Conservation (phyloP, 2,329 filamentous ascomycete genomes). For the Teratosphaeria pseudoeucalypti region DNA sequence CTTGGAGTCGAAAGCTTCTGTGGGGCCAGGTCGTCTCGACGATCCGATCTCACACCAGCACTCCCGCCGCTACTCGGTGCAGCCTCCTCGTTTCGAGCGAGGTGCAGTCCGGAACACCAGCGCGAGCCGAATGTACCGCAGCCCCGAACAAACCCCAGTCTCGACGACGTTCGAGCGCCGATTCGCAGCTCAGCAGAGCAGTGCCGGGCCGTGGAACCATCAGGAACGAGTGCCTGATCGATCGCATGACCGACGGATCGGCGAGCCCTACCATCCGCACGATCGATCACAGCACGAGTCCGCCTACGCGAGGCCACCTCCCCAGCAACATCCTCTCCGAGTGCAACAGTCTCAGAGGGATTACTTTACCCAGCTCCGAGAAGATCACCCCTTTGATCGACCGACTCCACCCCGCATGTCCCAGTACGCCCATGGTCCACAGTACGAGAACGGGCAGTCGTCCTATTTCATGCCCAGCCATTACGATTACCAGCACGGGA, state of each 20-base stretch:
- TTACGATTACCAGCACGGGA: constrained; percentile 28
- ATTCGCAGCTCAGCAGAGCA: not conserved
- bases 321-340: not conserved
- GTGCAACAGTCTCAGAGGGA: not conserved
- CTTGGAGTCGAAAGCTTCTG: constrained; percentile 6
- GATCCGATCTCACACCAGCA: not conserved
- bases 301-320: not conserved
- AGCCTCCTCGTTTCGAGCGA: not conserved
- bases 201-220: not conserved
- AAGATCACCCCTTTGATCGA: not conserved
- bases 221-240: not conserved
- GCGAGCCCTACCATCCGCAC: not conserved
- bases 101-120: not conserved
- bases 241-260: not conserved
- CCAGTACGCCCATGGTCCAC: not conserved
- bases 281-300: not conserved
- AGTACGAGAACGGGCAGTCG: constrained; percentile 1
- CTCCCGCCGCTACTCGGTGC: not conserved
- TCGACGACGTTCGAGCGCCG: not conserved
- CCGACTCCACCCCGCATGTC: not conserved
- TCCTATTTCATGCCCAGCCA: constrained; percentile 24
- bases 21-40: not conserved
- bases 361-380: not conserved
- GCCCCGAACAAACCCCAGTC: constrained; percentile 1
- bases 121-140: not conserved